A percentile compares a stretch with the other conserved stretches of the same genome.
phyloP scores from a whole-genome alignment of 176 grass and related monocot genomes.

The Poa annua region DNA sequence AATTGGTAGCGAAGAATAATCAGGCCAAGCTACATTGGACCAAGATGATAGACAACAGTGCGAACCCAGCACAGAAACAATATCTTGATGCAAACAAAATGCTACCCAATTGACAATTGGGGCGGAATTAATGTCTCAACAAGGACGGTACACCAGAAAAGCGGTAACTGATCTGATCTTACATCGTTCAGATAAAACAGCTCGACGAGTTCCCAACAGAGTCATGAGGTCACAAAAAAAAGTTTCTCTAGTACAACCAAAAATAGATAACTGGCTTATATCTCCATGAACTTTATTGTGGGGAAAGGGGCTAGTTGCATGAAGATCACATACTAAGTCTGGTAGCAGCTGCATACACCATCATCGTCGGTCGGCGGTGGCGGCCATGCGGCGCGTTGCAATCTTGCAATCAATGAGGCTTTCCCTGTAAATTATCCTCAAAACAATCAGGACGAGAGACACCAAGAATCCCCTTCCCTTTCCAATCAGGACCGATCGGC shows the following conservation, averaged over 20 bases:
- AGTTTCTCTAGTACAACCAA: constrained; percentile 36
- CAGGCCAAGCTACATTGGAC: background rate
- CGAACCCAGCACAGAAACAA: constrained; percentile 18
- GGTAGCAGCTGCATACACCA: constrained; percentile 15
- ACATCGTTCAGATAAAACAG: constrained; percentile 45
- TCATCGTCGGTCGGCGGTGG: background rate
- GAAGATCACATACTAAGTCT: constrained; percentile 23
- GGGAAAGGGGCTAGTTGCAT: constrained; percentile 43
- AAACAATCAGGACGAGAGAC: constrained; percentile 38
- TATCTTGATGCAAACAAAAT: constrained; percentile 9
- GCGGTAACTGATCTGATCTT: constrained; percentile 32
- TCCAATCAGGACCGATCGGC: background rate
- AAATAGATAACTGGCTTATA: constrained; percentile 43
- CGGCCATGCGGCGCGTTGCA: constrained; percentile 33
- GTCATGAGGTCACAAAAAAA: constrained; percentile 37
- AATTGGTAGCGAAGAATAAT: no score
- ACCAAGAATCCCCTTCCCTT: constrained; percentile 30
- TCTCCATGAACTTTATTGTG: constrained; percentile 55
- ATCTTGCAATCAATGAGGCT: constrained; percentile 34
- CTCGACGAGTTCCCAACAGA: constrained; percentile 30
- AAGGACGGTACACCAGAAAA: constrained; percentile 1
- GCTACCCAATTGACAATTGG: constrained; percentile 1
- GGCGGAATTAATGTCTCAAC: constrained; percentile 8
- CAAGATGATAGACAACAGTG: background rate
- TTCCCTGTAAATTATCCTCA: constrained; percentile 36